Evolutionary conservation across 139 green algal species (phyloP), one percentile per base, ranked within the genome.

Genomic region (Auxenochlorella pyrenoidosa): DNA sequence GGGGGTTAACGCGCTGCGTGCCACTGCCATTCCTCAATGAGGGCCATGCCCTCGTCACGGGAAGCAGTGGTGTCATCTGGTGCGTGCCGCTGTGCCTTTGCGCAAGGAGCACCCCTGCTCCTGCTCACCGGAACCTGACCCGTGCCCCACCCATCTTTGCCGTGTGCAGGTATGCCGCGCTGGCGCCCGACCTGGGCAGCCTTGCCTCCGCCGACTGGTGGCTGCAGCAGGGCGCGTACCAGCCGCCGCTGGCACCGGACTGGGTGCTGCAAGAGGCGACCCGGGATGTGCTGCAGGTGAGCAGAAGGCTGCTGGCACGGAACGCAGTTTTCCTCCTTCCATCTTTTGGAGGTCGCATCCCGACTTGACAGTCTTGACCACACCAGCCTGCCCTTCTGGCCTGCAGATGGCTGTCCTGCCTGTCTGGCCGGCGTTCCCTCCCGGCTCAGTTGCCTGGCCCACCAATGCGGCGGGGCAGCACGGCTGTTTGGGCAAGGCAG

Each of bases 161-260:
- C 66, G 30, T 1, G 1, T 32, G 59, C 79, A 84, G 79, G 79
- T 84, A 43, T 66, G 81, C 65, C 0, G 81, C 81, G 15, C 60
- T n/a, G 16, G 81, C 63, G 1, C 63, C 63, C 0, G 41, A 66
- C 3, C 63, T 86, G 28, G 81, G 63, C 63, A 58, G 36, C 63
- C 81, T 86, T 40, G 60, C 81, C n/a, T 77, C 63, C 0, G 41
- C 73, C 22, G 93, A 92, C 21, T 95, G 93, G 93, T 96, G 94
- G 94, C 88, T 90, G 60, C 58, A 38, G 72, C 79, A 87, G 21
- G 92, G 90, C 5, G 36, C 86, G 28, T 38, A 75, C 32, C 40
- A 85, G 41, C 94, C 93, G 28, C 82, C 47, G 18, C 43, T 89
- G 66, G 89, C 91, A 2, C 88, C 93, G 0, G 81, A 89, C 34